Percentiles rank a stretch among this genome's conserved stretches.
phyloP scores from a whole-genome alignment of 192 early-diverging fungal genomes.

The Pilaira anomala region DNA sequence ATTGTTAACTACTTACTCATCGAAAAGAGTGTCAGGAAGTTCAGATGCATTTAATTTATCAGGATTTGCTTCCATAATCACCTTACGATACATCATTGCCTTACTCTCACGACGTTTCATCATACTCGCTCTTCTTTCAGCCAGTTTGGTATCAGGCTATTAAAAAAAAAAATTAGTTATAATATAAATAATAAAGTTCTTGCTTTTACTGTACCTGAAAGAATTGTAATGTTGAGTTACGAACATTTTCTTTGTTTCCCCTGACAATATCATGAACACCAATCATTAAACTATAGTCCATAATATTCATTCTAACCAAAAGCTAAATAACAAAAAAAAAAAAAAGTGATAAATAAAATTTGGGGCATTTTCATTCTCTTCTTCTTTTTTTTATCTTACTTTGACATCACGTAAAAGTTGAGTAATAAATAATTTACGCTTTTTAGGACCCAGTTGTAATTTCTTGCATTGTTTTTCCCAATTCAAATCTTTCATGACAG shows the following conservation, averaged over 20 bases:
- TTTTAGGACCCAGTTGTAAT: conserved; percentile 80
- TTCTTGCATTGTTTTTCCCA: conserved; percentile 78
- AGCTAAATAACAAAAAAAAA: too few relatives aligned
- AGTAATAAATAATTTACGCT: conserved; percentile 72
- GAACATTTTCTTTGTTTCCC: conserved; percentile 88
- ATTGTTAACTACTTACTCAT: conserved; percentile 21
- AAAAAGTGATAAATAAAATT: conserved; percentile 3
- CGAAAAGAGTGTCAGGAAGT: conserved; percentile 49
- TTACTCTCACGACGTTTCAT: conserved; percentile 50
- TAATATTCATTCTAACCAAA: conserved; percentile 29
- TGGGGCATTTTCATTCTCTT: background rate
- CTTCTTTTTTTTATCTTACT: conserved; percentile 36
- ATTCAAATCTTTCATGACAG: conserved; percentile 96
- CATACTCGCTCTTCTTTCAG: conserved; percentile 43
- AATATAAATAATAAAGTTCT: background rate
- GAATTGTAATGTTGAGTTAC: conserved; percentile 86
- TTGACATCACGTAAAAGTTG: conserved; percentile 90
- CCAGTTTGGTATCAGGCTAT: conserved; percentile 34
- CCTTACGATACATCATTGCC: conserved; percentile 47
- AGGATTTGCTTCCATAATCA: conserved; percentile 56
- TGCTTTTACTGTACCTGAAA: conserved; percentile 49
- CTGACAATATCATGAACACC: conserved; percentile 88
- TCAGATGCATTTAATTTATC: conserved; percentile 55
- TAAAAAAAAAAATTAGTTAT: background rate
- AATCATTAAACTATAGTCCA: conserved; percentile 97